Conservation (phyloP, 805 yeast genomes). For the Nakazawaea sp. region DNA sequence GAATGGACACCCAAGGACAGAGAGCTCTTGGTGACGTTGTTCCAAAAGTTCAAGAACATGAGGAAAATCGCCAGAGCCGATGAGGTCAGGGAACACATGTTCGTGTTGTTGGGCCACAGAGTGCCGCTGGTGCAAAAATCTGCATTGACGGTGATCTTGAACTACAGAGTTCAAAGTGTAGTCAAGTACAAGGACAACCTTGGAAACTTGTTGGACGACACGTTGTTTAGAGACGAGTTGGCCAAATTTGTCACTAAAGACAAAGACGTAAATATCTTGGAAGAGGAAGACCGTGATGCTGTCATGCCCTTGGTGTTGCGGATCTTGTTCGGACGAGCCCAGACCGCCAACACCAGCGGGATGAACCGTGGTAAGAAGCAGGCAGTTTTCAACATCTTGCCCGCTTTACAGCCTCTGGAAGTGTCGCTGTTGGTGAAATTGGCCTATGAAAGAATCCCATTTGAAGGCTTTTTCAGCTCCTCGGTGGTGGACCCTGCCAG, state of each 20-base stretch:
- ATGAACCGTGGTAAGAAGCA: slow-evolving; percentile 65
- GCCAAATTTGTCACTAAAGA: slow-evolving; percentile 50
- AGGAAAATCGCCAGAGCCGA: slow-evolving; percentile 44
- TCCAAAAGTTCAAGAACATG: slow-evolving; percentile 60
- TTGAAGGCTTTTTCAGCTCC: slow-evolving; percentile 24
- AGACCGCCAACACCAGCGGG: slow-evolving; percentile 59
- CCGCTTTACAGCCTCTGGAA: slow-evolving; percentile 44
- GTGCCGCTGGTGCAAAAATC: slow-evolving; percentile 57
- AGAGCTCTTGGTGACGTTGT: slow-evolving; percentile 50
- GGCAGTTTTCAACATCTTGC: slow-evolving; percentile 60
- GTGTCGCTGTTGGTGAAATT: slow-evolving; percentile 55
- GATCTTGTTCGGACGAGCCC: slow-evolving; percentile 82
- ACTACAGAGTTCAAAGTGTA: slow-evolving; percentile 51
- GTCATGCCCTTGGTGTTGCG: slow-evolving; percentile 72
- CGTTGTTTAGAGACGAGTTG: slow-evolving; percentile 80
- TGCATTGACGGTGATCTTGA: slow-evolving; percentile 64
- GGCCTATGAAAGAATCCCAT: slow-evolving; percentile 50
- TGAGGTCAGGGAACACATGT: slow-evolving; percentile 44
- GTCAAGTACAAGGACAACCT: slow-evolving; percentile 69
- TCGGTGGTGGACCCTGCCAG: slow-evolving; percentile 12
- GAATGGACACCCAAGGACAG: slow-evolving; percentile 47
- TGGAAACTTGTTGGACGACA: slow-evolving; percentile 71
- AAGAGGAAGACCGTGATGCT: slow-evolving; percentile 46
- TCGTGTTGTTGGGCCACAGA: slow-evolving; percentile 55
- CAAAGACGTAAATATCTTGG: slow-evolving; percentile 45